Conservation (phyloP, 768 basidiomycete genomes). For the Phlebiopsis flavidoalba region DNA sequence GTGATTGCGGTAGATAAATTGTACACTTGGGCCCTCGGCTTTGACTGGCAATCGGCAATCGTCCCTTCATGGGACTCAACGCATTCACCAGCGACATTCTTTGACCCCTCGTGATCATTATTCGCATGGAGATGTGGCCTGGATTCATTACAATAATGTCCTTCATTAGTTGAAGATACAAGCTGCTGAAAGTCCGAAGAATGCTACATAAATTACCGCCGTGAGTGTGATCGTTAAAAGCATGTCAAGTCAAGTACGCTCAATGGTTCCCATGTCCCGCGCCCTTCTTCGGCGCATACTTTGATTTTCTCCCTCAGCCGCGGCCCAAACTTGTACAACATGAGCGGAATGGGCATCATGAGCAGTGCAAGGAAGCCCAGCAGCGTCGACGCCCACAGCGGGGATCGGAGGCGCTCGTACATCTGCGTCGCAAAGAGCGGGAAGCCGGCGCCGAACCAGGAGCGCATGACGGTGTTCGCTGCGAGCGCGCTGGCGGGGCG, state of each 20-base stretch:
- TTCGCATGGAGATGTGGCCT: no score
- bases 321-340: slow-evolving; percentile 21
- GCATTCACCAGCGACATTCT: no score
- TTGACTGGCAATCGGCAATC: no score
- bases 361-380: slow-evolving; percentile 48
- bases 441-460: slow-evolving; percentile 26
- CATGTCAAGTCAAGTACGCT: background rate
- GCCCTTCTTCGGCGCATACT: slow-evolving; percentile 17
- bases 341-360: slow-evolving; percentile 40
- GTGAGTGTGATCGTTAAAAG: no score
- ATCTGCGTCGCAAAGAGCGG: slow-evolving; percentile 35
- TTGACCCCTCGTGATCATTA: no score
- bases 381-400: slow-evolving; percentile 57
- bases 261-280: background rate
- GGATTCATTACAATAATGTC: no score
- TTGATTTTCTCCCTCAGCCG: slow-evolving; percentile 18
- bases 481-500: slow-evolving; percentile 55
- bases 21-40: no score
- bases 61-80: no score
- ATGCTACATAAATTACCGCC: no score
- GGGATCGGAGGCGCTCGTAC: slow-evolving; percentile 40
- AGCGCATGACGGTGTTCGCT: slow-evolving; percentile 47
- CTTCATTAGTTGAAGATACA: no score
- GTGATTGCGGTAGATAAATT: no score
- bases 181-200: no score